These are phyloP conservation scores for Pseudevernia furfuracea DNA, from an alignment of 495 filamentous ascomycete genomes.

Conservation along the genomic window DNA sequence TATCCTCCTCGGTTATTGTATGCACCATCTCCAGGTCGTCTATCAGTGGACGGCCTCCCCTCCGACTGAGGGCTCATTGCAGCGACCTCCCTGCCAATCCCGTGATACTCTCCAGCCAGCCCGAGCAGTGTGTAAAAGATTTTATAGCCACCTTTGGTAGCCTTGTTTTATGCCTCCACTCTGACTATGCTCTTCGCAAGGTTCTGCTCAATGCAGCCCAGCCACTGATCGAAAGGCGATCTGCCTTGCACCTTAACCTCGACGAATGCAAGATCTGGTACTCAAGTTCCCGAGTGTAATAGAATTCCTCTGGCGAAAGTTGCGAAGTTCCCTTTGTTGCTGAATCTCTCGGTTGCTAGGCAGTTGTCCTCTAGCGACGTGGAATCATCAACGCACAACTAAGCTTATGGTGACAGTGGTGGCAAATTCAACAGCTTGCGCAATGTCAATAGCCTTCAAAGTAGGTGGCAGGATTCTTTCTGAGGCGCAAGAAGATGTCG, in stretches of 20 bases:
- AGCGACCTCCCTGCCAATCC: constrained; percentile 7
- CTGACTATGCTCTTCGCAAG: neutral
- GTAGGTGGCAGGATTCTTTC: neutral
- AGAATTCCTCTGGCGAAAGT: neutral
- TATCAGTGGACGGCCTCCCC: constrained; percentile 24
- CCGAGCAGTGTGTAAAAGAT: neutral
- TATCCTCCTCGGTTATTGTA: constrained; percentile 20
- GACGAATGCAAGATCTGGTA: neutral
- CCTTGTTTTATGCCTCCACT: neutral
- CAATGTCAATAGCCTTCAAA: neutral
- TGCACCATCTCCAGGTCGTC: constrained; percentile 19
- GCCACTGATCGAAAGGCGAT: neutral
- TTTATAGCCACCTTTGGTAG: neutral
- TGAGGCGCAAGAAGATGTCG: neutral
- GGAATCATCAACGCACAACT: constrained; percentile 4
- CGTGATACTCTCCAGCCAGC: constrained; percentile 1
- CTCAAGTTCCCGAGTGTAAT: neutral
- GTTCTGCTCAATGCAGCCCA: neutral
- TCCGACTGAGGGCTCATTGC: constrained; percentile 26
- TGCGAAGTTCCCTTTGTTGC: neutral
- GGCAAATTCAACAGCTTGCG: constrained; percentile 1
- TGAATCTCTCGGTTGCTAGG: neutral
- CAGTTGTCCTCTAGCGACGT: constrained; percentile 6
- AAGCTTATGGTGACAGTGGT: neutral
- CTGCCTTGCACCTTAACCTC: neutral